Base-by-base conservation (phyloP, 2,329 filamentous ascomycete species). In the Ophiocordyceps camponoti-leonardi region DNA sequence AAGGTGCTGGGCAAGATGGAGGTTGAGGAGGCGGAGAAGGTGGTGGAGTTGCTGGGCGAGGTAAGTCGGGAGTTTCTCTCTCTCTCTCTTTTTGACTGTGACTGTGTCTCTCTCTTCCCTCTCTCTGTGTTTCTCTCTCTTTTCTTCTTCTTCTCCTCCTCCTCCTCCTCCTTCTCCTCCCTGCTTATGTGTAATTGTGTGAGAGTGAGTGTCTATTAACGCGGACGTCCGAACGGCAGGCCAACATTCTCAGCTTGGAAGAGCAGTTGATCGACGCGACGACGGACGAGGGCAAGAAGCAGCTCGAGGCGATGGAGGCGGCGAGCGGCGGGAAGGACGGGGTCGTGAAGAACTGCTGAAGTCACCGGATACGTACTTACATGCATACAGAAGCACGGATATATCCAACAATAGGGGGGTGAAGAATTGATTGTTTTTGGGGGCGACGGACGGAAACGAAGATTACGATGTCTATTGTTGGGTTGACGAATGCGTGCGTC, bases 251-350 rank as follows among this genome's bases (percentile, higher is more conserved):
- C 52, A 94, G 85, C 60, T 62, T 98, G 44, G 87, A 96, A 61
- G 81, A 94, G 58, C 81, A 93, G 44, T 86, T 98, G 44, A 93
- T 98, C 53, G 92, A 98, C 65, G 86, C 87, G 1, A 98, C 87
- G 42, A 94, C 90, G 2, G 81, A 87, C 58, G 81, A 92, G 59
- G 88, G 88, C 3, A 75, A 81, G 67, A 76, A 80, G 60, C 79
- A 80, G 58, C 70, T 90, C 54, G 81, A 83, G 65, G 77, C 87
- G 52, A 73, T 94, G 49, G 81, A 86, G 60, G 71, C 73, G 23
- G 62, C 62, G 40, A 16, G 58, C 54, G 6, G 56, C 56, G 31
- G 49, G 61, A n/a, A 53, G 53, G n/a, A 57, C 52, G 5, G 56
- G 18, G 35, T 5, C 35, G 35, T 39, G 35, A 37, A 37, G 4